Conservation (phyloP, 345 rosid genomes). For the Pelargonium nanum region DNA sequence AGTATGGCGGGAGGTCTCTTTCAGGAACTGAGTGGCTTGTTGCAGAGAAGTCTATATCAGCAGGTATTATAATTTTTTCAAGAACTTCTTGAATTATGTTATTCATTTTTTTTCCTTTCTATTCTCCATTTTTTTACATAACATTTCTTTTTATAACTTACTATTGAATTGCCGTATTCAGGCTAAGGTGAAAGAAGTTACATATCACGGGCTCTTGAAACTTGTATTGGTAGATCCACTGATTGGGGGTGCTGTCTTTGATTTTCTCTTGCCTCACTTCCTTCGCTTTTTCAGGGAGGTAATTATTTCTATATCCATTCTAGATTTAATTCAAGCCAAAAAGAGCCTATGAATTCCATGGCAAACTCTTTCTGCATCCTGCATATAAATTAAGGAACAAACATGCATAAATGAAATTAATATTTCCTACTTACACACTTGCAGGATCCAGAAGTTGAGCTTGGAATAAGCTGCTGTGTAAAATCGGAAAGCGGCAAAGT, state of each 20-base stretch:
- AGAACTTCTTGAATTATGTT: neutral
- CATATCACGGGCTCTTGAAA: slow-evolving; percentile 66
- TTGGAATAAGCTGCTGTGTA: slow-evolving; percentile 41
- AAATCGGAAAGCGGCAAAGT: slow-evolving; percentile 39
- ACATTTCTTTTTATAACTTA: slow-evolving; percentile 4
- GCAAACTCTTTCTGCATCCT: neutral
- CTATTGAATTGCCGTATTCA: slow-evolving; percentile 19
- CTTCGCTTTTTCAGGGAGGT: slow-evolving; percentile 63
- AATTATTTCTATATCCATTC: slow-evolving; percentile 3
- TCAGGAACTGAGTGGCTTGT: slow-evolving; percentile 59
- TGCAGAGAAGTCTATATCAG: slow-evolving; percentile 83
- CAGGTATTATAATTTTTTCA: slow-evolving; percentile 30
- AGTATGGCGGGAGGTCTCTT: slow-evolving; percentile 41
- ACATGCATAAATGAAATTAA: no score
- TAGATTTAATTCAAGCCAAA: no score
- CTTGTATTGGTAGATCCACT: slow-evolving; percentile 62
- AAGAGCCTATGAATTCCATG: no score
- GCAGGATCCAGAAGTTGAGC: slow-evolving; percentile 51
- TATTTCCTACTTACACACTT: neutral
- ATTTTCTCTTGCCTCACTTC: slow-evolving; percentile 78
- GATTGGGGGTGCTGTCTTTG: slow-evolving; percentile 42
- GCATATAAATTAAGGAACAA: neutral
- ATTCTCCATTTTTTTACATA: neutral
- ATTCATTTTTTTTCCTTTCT: slow-evolving; percentile 1
- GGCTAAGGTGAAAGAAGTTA: slow-evolving; percentile 54